A percentile compares a stretch with the other conserved stretches of the same genome.
Conservation (phyloP, 257 asterid species). For the Solanum chmielewskii region DNA sequence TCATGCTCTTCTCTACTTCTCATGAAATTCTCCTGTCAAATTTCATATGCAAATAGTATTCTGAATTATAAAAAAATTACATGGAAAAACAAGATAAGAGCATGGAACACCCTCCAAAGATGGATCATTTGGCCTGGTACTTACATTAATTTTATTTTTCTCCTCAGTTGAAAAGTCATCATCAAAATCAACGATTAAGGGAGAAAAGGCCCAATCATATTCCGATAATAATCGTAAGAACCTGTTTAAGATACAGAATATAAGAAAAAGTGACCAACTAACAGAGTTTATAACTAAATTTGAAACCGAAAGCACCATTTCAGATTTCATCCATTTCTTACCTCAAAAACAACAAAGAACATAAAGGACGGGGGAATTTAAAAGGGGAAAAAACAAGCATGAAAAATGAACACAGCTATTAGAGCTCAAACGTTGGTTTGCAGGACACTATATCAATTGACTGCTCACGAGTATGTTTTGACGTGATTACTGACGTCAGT, state of each 20-base stretch:
- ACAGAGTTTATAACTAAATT: not conserved
- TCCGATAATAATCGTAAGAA: constrained; percentile 70
- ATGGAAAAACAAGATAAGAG: not conserved
- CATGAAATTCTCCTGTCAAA: constrained; percentile 52
- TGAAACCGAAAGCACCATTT: not conserved
- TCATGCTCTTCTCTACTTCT: constrained; percentile 48
- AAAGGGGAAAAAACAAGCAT: not conserved
- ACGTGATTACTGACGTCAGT: not conserved
- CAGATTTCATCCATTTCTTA: not conserved
- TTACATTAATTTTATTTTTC: constrained; percentile 65
- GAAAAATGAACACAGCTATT: not conserved
- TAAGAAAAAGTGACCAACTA: not conserved
- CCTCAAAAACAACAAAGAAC: not conserved
- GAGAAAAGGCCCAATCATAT: constrained; percentile 83
- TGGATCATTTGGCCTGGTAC: not conserved
- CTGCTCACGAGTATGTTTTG: not conserved
- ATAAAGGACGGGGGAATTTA: not conserved
- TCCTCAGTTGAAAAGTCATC: constrained; percentile 69
- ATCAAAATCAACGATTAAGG: constrained; percentile 76
- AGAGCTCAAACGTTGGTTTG: not conserved
- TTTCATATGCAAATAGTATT: constrained; percentile 4
- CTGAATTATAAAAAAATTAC: not conserved
- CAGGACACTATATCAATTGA: not conserved
- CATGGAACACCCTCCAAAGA: not conserved
- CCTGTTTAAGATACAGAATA: constrained; percentile 27